Evolutionary conservation across 805 yeast genomes (phyloP).

Genomic region (Metschnikowia peoriensis): DNA sequence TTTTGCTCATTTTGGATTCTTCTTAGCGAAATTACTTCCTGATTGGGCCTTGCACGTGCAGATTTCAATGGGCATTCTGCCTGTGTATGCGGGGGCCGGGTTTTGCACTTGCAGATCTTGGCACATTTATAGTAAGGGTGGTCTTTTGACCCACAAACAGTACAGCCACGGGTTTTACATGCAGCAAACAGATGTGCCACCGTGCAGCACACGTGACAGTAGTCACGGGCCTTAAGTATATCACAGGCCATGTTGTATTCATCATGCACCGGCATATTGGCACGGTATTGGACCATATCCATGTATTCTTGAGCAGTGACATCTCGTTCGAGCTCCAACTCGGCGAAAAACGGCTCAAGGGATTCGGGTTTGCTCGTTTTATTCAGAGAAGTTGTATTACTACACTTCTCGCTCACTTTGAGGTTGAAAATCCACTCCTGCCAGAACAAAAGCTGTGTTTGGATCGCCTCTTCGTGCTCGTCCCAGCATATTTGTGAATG

Average conservation of each 20-base stretch:
- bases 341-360: background rate
- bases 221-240: background rate
- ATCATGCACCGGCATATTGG: background rate
- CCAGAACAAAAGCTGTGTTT: conserved; percentile 1
- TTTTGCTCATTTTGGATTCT: background rate
- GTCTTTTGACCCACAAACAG: background rate
- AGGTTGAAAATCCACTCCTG: background rate
- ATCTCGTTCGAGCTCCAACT: background rate
- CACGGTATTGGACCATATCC: background rate
- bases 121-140: conserved; percentile 5
- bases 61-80: background rate
- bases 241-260: conserved; percentile 1
- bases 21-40: conserved; percentile 2
- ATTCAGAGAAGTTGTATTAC: background rate
- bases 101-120: conserved; percentile 1
- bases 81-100: conserved; percentile 1
- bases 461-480: background rate
- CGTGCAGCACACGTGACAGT: conserved; percentile 1
- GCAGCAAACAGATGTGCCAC: conserved; percentile 1
- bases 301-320: background rate
- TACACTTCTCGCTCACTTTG: background rate
- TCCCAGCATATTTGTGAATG: background rate
- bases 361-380: background rate
- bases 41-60: background rate
- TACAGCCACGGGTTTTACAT: conserved; percentile 3